A percentile compares a stretch with the other conserved stretches of the same genome.
Conservation (phyloP, 2,329 filamentous ascomycete genomes). For the Xenosphaeropsis pyriputrescens region DNA sequence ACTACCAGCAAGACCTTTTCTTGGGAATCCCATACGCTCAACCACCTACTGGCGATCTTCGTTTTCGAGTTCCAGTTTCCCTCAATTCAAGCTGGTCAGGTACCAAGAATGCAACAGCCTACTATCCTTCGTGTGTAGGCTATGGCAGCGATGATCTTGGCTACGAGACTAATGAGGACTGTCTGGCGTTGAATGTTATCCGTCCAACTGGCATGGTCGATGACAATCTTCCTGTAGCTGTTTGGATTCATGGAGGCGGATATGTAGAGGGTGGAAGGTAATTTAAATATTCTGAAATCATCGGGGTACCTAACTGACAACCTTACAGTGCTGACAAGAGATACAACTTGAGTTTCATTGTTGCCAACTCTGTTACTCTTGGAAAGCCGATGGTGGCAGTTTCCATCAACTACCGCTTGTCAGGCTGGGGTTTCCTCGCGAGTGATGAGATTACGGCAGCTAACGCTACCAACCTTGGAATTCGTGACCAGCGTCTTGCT, state of each 20-base stretch:
- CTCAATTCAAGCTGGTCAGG: slow-evolving; percentile 7
- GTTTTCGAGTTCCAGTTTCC: slow-evolving; percentile 4
- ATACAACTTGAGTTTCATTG: slow-evolving; percentile 38
- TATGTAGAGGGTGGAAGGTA: no score
- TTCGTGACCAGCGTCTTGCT: slow-evolving; percentile 42
- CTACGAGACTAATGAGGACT: slow-evolving; percentile 25
- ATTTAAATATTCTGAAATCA: no score
- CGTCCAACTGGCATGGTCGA: slow-evolving; percentile 26
- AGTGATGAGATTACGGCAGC: slow-evolving; percentile 32
- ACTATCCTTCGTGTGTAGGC: slow-evolving; percentile 6
- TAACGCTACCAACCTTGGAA: slow-evolving; percentile 44
- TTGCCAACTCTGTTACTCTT: slow-evolving; percentile 24
- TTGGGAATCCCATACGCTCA: slow-evolving; percentile 9
- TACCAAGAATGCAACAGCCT: slow-evolving; percentile 4
- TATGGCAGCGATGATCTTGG: slow-evolving; percentile 5
- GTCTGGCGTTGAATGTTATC: slow-evolving; percentile 39
- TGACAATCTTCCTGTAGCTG: slow-evolving; percentile 29
- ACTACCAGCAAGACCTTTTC: slow-evolving; percentile 9
- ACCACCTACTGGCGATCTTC: slow-evolving; percentile 5
- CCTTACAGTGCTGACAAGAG: slow-evolving; percentile 2
- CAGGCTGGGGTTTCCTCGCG: slow-evolving; percentile 51
- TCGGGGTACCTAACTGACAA: no score
- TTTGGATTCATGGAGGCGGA: slow-evolving; percentile 32
- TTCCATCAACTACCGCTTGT: slow-evolving; percentile 46
- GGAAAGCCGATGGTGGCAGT: slow-evolving; percentile 25